Evolutionary conservation across 805 yeast genomes (phyloP).

Genomic region (Barnettozyma siamensis): DNA sequence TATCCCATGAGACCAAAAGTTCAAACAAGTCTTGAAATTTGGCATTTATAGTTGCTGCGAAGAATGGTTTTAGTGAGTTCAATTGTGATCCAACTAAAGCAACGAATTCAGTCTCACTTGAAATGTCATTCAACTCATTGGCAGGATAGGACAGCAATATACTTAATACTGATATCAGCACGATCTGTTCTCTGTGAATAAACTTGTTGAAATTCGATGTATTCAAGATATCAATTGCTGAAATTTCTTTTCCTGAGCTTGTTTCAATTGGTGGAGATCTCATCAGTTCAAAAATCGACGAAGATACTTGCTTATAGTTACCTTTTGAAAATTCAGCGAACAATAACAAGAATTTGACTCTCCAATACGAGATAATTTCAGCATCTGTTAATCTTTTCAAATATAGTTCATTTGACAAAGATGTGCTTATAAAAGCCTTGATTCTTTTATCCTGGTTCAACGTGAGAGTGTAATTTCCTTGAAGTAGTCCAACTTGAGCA

Average conservation of each 20-base stretch:
- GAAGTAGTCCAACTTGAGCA: slow-evolving; percentile 21
- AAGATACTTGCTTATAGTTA: slow-evolving; percentile 18
- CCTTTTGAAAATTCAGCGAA: slow-evolving; percentile 22
- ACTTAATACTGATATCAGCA: slow-evolving; percentile 17
- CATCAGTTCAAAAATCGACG: slow-evolving; percentile 10
- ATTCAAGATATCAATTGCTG: slow-evolving; percentile 17
- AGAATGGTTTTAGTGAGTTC: slow-evolving; percentile 17
- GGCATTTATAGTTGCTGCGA: slow-evolving; percentile 22
- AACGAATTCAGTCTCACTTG: slow-evolving; percentile 15
- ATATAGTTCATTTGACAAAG: slow-evolving; percentile 21
- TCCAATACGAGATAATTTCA: slow-evolving; percentile 24
- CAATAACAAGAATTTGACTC: slow-evolving; percentile 21
- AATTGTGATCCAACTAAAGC: slow-evolving; percentile 21
- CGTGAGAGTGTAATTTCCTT: slow-evolving; percentile 10
- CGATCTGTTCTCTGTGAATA: slow-evolving; percentile 19
- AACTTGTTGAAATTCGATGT: slow-evolving; percentile 16
- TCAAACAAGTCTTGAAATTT: slow-evolving; percentile 21
- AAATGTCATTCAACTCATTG: slow-evolving; percentile 13
- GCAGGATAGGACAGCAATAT: slow-evolving; percentile 15
- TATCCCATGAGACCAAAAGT: slow-evolving; percentile 15
- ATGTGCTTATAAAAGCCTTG: slow-evolving; percentile 18
- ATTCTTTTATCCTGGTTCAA: slow-evolving; percentile 22
- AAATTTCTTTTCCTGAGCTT: slow-evolving; percentile 12
- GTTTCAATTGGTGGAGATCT: slow-evolving; percentile 17
- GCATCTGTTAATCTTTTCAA: slow-evolving; percentile 18